A percentile compares a stretch with the other conserved stretches of the same genome.
Evolutionary conservation across 2,329 filamentous ascomycete species (phyloP).

Genomic region (Penicillium sp.): DNA sequence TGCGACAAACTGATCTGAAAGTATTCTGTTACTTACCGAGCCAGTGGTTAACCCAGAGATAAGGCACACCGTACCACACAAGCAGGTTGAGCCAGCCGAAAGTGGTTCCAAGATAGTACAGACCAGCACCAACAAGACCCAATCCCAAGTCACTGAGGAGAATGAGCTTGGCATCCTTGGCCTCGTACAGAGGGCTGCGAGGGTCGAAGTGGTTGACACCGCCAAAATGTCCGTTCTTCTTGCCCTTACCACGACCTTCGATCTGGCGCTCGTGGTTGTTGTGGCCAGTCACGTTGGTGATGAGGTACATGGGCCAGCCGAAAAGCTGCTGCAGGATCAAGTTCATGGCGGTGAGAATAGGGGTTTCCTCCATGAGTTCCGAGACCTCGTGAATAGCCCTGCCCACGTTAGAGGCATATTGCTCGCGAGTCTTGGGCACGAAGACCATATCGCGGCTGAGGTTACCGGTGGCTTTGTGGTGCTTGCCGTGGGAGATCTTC

Average conservation of each 20-base stretch:
- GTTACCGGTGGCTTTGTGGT: slow-evolving; percentile 98
- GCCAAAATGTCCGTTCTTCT: slow-evolving; percentile 72
- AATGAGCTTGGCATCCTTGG: slow-evolving; percentile 84
- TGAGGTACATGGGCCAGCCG: slow-evolving; percentile 89
- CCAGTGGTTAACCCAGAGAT: slow-evolving; percentile 99
- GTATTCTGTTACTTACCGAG: slow-evolving; percentile 63
- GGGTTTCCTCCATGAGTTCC: slow-evolving; percentile 93
- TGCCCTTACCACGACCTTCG: slow-evolving; percentile 91
- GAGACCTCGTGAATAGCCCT: slow-evolving; percentile 73
- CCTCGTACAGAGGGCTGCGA: slow-evolving; percentile 82
- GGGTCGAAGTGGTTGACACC: slow-evolving; percentile 97
- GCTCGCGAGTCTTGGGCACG: slow-evolving; percentile 82
- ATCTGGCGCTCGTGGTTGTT: slow-evolving; percentile 86
- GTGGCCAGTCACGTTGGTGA: slow-evolving; percentile 93
- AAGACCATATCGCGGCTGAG: slow-evolving; percentile 99
- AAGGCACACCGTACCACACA: slow-evolving; percentile 93
- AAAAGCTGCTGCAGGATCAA: slow-evolving; percentile 81
- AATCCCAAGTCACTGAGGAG: slow-evolving; percentile 81
- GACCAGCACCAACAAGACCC: slow-evolving; percentile 55
- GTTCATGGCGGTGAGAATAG: slow-evolving; percentile 70
- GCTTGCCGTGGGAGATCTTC: slow-evolving; percentile 99
- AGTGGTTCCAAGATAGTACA: slow-evolving; percentile 67
- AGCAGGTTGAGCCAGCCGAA: slow-evolving; percentile 83
- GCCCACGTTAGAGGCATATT: slow-evolving; percentile 72
- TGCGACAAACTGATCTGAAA: neutral